A percentile compares a stretch with the other conserved stretches of the same genome.
phyloP scores from a whole-genome alignment of 345 rosid genomes.

The Sisymbrium altissimum region DNA sequence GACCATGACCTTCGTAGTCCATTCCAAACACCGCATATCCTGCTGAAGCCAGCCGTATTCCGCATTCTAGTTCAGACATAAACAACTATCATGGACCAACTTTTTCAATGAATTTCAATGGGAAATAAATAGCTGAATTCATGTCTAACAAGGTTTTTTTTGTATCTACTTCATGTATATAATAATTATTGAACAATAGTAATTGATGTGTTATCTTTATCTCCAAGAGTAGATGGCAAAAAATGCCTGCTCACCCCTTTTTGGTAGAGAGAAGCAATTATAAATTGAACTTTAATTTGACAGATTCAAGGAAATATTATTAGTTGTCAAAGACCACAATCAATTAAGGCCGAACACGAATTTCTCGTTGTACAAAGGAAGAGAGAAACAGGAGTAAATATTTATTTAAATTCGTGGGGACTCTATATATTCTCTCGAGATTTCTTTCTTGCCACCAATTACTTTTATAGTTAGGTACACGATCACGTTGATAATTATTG shows the following conservation, averaged over 20 bases:
- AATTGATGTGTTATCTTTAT: background rate
- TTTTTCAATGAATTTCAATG: background rate
- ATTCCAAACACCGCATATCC: slow-evolving; percentile 81
- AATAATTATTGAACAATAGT: background rate
- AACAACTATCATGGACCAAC: background rate
- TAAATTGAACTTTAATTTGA: background rate
- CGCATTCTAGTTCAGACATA: slow-evolving; percentile 49
- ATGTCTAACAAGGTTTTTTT: no score
- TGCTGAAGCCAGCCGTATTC: slow-evolving; percentile 63
- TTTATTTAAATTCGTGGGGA: slow-evolving; percentile 12
- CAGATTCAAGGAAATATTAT: background rate
- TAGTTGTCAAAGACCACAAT: slow-evolving; percentile 12
- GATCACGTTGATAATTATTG: background rate
- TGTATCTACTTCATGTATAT: no score
- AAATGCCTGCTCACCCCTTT: background rate
- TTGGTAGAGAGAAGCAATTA: background rate
- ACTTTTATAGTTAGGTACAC: background rate
- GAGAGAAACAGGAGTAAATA: background rate
- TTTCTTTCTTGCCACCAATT: background rate
- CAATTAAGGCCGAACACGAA: slow-evolving; percentile 11
- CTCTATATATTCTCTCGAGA: background rate
- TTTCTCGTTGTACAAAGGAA: slow-evolving; percentile 11
- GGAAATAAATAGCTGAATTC: background rate
- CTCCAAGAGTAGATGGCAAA: background rate
- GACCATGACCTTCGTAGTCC: slow-evolving; percentile 92